Base-by-base conservation (phyloP, 2,329 filamentous ascomycete genomes). In the Pseudopithomyces chartarum region DNA sequence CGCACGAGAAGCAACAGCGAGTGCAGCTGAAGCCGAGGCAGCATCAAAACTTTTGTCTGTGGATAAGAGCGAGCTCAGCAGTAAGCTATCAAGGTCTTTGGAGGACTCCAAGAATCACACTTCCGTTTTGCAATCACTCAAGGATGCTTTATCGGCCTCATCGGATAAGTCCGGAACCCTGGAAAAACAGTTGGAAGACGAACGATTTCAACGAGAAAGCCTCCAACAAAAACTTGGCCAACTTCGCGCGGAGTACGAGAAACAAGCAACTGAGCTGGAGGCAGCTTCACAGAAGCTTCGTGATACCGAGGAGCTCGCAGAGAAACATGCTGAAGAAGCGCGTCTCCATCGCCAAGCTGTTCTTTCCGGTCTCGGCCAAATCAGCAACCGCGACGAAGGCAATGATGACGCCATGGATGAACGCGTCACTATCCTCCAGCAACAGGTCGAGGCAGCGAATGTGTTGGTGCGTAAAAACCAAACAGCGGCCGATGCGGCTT, bases 281-380 rank as follows among this genome's bases (percentile, higher is more conserved):
- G 84, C 84, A 19, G 84, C 87, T 0, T 88, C 85, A 1, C 87
- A 92, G 64, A 88, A 90, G 49, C 79, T 99, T 47, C 87, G 85
- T 39, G 93, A 97, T 74, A 87, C 91, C 0, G 92, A 99, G 76
- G 92, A 97, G 69, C 79, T 98, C 43, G 90, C 91, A 1, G 90
- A 96, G 68, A 92, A 89, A 64, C 89, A 97, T 74, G 91, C 93
- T 5, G 87, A 88, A 63, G 96, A 99, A 78, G 94, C 95, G 6
- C 85, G 88, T 55, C 90, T 90, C 15, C 94, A 98, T 71, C 90
- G 91, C 22, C 83, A 90, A 65, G 93, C 90, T 20, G 87, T 99
- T 33, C 79, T 98, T 44, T 84, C 87, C 47, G 94, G 95, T 4
- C 83, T 99, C 11, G 90, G 92, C 65, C 92, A 89, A 74, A 85